phyloP scores from a whole-genome alignment of 2,329 filamentous ascomycete species.

The Arthroderma sp. region DNA sequence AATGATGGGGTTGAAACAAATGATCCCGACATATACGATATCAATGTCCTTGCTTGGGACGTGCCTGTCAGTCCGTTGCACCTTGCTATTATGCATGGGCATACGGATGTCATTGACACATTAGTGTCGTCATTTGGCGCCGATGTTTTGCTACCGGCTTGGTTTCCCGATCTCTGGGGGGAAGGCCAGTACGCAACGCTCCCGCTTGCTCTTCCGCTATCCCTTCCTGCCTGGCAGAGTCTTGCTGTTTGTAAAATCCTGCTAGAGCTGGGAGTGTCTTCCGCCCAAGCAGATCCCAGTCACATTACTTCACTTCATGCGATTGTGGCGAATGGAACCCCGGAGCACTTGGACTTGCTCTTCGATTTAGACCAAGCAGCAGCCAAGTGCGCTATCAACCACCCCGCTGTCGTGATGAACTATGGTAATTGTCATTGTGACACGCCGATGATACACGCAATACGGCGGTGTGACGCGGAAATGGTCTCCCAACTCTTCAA shows the following conservation, averaged over 20 bases:
- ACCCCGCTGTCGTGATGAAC: not conserved
- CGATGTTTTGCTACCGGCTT: conserved; percentile 38
- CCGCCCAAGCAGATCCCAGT: conserved; percentile 53
- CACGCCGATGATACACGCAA: conserved; percentile 3
- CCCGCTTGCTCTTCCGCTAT: not conserved
- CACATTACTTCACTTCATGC: conserved; percentile 53
- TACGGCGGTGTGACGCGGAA: conserved; percentile 32
- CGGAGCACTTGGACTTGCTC: conserved; percentile 4
- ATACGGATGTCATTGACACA: conserved; percentile 53
- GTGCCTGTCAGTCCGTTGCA: conserved; percentile 60
- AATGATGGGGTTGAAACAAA: conserved; percentile 6
- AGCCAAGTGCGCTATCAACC: conserved; percentile 5
- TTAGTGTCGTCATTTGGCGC: conserved; percentile 62
- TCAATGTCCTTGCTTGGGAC: conserved; percentile 64
- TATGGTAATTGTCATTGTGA: not conserved
- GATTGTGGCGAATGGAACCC: conserved; percentile 38
- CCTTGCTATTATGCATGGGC: conserved; percentile 61
- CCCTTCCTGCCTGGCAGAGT: not conserved
- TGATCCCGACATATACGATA: conserved; percentile 65
- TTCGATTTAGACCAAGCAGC: conserved; percentile 6
- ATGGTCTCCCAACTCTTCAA: conserved; percentile 48
- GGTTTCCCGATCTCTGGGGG: not conserved
- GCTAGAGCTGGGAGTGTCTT: conserved; percentile 48
- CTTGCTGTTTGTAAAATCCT: not conserved
- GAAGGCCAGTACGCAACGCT: not conserved